Evolutionary conservation across 2,329 filamentous ascomycete species (phyloP), one percentile per base, ranked within the genome.

Genomic region (Cladosporium phlei): DNA sequence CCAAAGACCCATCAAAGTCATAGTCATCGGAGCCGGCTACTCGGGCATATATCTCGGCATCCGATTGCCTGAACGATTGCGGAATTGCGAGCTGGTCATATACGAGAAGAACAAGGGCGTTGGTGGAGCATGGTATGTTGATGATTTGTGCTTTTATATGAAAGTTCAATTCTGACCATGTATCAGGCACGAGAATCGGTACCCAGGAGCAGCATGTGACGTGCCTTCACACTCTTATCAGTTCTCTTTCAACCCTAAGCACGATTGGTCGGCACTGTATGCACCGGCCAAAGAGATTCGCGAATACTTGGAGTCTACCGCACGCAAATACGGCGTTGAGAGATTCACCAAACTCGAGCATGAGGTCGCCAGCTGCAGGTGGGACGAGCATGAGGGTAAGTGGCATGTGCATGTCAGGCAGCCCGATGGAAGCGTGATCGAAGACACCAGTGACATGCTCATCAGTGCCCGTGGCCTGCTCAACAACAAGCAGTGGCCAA

Each of bases 271-370:
- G 1, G 59, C 62, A 1, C 55, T 70, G 7, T 71, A 71, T 37
- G 65, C 68, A 0, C 67, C 69, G 59, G 68, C 47, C 58, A 88
- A 89, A 66, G 93, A 98, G 74, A 90, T 98, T 1, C 98, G 95
- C 64, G 88, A 95, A 68, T 98, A 98, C 66, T 70, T 98, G 47
- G 91, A 96, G 75, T 94, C 87, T 42, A 93, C 93, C 0, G 84
- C 83, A 11, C 88, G 85, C 73, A 89, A 85, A 67, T 95, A 93
- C 62, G 90, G 90, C 33, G 93, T 96, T 65, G 88, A 95, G 66
- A 21, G 45, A 29, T 47, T 47, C 16, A 40, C 38, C 5, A 40
- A 65, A 47, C 53, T 69, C 5, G 56, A 53, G 10, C 66, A 69
- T 38, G 55, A 65, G 48, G 57, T 69, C 14, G 56, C 53, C 4